Conservation (phyloP, 2,329 filamentous ascomycete genomes). For the Bipolaris bicolor region DNA sequence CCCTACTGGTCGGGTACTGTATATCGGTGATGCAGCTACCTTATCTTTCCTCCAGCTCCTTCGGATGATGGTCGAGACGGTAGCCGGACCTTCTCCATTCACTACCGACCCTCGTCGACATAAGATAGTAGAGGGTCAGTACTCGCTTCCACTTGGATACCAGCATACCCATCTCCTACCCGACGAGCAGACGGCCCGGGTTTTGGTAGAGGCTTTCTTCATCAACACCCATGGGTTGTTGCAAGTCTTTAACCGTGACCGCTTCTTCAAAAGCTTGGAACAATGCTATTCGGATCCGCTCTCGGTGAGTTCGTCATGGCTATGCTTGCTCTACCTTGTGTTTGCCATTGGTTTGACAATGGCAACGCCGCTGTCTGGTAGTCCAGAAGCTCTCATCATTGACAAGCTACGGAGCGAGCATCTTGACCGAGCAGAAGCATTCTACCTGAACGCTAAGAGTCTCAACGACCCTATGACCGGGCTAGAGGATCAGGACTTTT, state of each 20-base stretch:
- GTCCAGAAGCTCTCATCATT: conserved; percentile 58
- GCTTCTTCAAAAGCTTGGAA: conserved; percentile 59
- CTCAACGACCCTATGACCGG: conserved; percentile 57
- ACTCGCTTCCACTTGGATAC: conserved; percentile 55
- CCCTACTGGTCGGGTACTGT: conserved; percentile 62
- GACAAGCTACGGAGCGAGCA: conserved; percentile 57
- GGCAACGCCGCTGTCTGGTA: conserved; percentile 60
- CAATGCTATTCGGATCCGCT: conserved; percentile 63
- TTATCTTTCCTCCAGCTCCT: conserved; percentile 67
- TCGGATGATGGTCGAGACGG: conserved; percentile 64
- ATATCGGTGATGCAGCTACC: conserved; percentile 68
- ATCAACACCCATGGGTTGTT: conserved; percentile 67
- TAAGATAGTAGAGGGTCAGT: conserved; percentile 62
- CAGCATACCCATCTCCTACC: conserved; percentile 62
- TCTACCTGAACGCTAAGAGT: conserved; percentile 65
- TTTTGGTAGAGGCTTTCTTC: conserved; percentile 66
- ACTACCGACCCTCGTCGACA: conserved; percentile 64
- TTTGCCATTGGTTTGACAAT: conserved; percentile 68
- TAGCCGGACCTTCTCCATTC: conserved; percentile 62
- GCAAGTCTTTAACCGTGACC: conserved; percentile 62
- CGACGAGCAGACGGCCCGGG: conserved; percentile 59
- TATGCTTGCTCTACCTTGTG: conserved; percentile 67
- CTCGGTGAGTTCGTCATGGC: conserved; percentile 56
- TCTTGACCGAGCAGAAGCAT: conserved; percentile 64
- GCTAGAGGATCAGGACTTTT: conserved; percentile 68